Percentiles rank a stretch among this genome's conserved stretches.
These are phyloP conservation scores for Linnemannia schmuckeri DNA, from an alignment of 192 early-diverging fungal genomes.

Conservation along the genomic window DNA sequence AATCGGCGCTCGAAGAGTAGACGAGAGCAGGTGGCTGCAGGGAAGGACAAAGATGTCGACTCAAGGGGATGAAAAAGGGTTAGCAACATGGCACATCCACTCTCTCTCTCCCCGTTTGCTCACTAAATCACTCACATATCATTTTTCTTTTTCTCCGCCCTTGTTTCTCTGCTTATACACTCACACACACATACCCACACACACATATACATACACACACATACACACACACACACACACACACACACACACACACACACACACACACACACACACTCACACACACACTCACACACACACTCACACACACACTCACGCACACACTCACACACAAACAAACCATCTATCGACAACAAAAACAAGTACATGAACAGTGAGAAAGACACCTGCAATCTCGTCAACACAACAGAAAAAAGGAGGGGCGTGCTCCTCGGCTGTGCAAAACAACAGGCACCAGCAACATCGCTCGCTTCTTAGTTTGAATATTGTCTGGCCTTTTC, in stretches of 20 bases:
- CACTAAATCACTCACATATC: too few relatives aligned
- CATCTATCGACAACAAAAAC: neutral
- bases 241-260: neutral
- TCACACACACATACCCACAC: neutral
- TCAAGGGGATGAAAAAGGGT: neutral
- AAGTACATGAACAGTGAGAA: neutral
- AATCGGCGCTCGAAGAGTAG: slow-evolving; percentile 7
- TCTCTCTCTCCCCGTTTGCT: too few relatives aligned
- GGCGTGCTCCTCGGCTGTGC: too few relatives aligned
- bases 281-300: neutral
- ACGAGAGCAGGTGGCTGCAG: neutral
- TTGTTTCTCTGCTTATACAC: neutral
- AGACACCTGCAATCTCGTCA: too few relatives aligned
- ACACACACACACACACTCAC: neutral
- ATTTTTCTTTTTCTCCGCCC: too few relatives aligned
- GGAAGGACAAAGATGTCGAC: neutral
- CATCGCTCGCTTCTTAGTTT: too few relatives aligned
- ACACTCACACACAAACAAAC: neutral
- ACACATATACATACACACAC: neutral
- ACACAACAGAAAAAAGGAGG: too few relatives aligned
- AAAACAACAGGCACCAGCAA: too few relatives aligned
- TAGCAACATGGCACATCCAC: neutral
- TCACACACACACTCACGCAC: neutral
- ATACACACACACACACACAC: neutral
- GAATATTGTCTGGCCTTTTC: too few relatives aligned